A percentile compares a stretch with the other conserved stretches of the same genome.
These are phyloP conservation scores for Pascua sp. DNA, from an alignment of 1,284 basidiomycete genomes.

Conservation along the genomic window DNA sequence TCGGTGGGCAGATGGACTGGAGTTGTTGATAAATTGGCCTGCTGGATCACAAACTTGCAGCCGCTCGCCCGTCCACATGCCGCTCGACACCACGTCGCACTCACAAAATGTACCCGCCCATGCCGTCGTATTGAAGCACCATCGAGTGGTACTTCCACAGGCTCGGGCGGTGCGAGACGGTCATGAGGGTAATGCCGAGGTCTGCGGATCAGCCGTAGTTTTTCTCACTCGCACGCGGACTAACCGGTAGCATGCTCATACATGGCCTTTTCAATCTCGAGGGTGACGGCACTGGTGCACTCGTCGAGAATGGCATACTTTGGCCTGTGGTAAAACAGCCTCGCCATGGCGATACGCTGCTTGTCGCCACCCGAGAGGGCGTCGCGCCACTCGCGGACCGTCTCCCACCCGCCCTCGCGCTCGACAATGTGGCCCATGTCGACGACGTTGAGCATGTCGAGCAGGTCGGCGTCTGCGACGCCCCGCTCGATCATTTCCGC, in stretches of 20 bases:
- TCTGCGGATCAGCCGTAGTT: conserved; percentile 31
- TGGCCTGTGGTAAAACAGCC: conserved; percentile 92
- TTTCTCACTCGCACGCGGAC: conserved; percentile 11
- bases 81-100: conserved; percentile 36
- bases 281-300: conserved; percentile 88
- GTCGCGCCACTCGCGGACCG: conserved; percentile 85
- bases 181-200: conserved; percentile 82
- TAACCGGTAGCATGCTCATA: conserved; percentile 81
- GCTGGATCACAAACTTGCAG: too few relatives aligned
- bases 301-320: conserved; percentile 98
- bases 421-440: conserved; percentile 86
- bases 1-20: too few relatives aligned
- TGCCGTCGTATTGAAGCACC: conserved; percentile 77
- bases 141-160: conserved; percentile 93
- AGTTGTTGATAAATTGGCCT: too few relatives aligned
- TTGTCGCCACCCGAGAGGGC: conserved; percentile 70
- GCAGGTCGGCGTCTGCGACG: conserved; percentile 71
- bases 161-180: conserved; percentile 86
- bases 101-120: conserved; percentile 63
- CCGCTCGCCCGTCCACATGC: too few relatives aligned
- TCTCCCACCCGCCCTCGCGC: conserved; percentile 95
- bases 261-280: conserved; percentile 90
- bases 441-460: conserved; percentile 69
- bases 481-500: conserved; percentile 59
- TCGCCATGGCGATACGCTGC: conserved; percentile 87